Percentiles rank a stretch among this genome's conserved stretches.
phyloP scores from a whole-genome alignment of 2,329 filamentous ascomycete species.

The Beauveria sp. region DNA sequence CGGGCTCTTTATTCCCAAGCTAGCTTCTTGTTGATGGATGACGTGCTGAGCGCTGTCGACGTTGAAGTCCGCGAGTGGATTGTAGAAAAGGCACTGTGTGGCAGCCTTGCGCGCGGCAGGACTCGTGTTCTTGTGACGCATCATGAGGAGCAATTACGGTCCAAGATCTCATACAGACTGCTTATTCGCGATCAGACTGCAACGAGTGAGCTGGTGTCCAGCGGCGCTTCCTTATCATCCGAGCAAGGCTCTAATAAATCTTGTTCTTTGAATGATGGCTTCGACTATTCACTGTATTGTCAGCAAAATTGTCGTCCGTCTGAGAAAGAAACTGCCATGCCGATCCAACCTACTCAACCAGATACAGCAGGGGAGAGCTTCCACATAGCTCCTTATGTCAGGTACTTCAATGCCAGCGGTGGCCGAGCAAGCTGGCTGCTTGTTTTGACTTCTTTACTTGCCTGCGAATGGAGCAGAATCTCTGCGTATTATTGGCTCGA shows the following conservation, averaged over 20 bases:
- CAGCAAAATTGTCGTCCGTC: background rate
- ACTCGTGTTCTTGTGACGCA: background rate
- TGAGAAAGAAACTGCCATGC: background rate
- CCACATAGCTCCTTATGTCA: background rate
- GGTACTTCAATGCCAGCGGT: slow-evolving; percentile 1
- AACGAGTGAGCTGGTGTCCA: background rate
- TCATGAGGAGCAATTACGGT: background rate
- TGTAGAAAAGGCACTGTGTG: slow-evolving; percentile 48
- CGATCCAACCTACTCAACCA: background rate
- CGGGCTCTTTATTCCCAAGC: slow-evolving; percentile 18
- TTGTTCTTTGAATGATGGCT: background rate
- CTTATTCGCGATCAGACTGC: background rate
- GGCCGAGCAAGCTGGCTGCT: slow-evolving; percentile 25
- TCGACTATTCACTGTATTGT: background rate
- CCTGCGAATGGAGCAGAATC: slow-evolving; percentile 17
- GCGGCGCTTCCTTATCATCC: background rate
- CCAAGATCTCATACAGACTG: background rate
- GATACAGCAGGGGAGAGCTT: background rate
- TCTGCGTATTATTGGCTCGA: background rate
- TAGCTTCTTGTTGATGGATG: slow-evolving; percentile 49
- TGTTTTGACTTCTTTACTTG: slow-evolving; percentile 49
- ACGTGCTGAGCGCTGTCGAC: slow-evolving; percentile 69
- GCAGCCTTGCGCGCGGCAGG: background rate
- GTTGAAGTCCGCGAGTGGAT: slow-evolving; percentile 63
- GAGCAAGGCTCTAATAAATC: background rate